Conservation (phyloP, 345 rosid species). For the Anastatica hierochuntica region DNA sequence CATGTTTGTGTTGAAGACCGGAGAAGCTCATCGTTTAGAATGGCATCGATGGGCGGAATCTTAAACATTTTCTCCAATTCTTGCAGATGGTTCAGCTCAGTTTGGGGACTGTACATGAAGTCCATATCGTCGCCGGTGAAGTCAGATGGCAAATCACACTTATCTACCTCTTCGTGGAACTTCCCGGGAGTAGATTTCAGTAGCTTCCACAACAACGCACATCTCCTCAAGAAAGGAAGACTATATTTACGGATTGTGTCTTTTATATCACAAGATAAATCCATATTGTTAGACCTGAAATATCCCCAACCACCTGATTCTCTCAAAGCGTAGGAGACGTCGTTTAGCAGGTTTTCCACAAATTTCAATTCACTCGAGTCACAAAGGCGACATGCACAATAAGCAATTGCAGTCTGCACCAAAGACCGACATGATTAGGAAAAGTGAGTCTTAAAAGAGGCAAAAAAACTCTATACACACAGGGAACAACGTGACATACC, state of each 20-base stretch:
- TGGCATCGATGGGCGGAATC: slow-evolving; percentile 52
- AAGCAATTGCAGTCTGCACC: slow-evolving; percentile 63
- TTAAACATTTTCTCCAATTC: slow-evolving; percentile 66
- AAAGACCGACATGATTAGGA: slow-evolving; percentile 24
- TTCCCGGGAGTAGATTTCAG: slow-evolving; percentile 48
- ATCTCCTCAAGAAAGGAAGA: slow-evolving; percentile 86
- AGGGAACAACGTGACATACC: slow-evolving; percentile 38
- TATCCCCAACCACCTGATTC: slow-evolving; percentile 38
- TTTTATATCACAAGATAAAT: slow-evolving; percentile 37
- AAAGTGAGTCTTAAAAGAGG: not conserved
- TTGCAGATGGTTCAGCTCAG: slow-evolving; percentile 52
- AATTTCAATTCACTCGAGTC: slow-evolving; percentile 24
- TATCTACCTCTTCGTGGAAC: slow-evolving; percentile 32
- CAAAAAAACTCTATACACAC: not conserved
- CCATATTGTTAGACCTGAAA: slow-evolving; percentile 44
- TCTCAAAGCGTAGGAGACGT: slow-evolving; percentile 40
- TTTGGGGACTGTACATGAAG: slow-evolving; percentile 17
- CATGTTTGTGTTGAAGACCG: slow-evolving; percentile 46
- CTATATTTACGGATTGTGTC: slow-evolving; percentile 47
- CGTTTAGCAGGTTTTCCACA: slow-evolving; percentile 42
- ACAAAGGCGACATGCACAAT: slow-evolving; percentile 27
- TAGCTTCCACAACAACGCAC: slow-evolving; percentile 83
- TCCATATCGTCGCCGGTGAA: slow-evolving; percentile 29
- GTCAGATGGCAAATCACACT: slow-evolving; percentile 26
- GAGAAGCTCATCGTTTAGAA: slow-evolving; percentile 43